A percentile compares a stretch with the other conserved stretches of the same genome.
phyloP scores from a whole-genome alignment of 345 rosid genomes.

The Syzygium jambos region DNA sequence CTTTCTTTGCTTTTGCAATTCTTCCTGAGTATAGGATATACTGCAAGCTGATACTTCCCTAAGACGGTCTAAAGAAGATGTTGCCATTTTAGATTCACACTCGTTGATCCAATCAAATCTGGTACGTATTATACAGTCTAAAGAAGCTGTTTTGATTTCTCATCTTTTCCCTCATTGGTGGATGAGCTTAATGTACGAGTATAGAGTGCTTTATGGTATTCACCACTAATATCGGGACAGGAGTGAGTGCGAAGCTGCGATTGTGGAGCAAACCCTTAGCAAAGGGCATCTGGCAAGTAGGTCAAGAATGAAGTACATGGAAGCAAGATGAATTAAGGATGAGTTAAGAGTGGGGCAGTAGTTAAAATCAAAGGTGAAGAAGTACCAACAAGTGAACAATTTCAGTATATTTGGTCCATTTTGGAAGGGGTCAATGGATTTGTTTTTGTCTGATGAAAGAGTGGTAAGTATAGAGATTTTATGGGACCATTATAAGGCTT shows the following conservation, averaged over 20 bases:
- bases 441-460: background rate
- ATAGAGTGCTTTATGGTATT: background rate
- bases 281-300: background rate
- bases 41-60: slow-evolving; percentile 55
- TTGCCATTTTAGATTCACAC: slow-evolving; percentile 55
- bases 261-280: background rate
- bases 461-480: background rate
- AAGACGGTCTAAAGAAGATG: slow-evolving; percentile 63
- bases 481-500: background rate
- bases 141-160: background rate
- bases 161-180: background rate
- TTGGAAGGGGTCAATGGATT: background rate
- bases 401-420: background rate
- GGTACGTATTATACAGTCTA: slow-evolving; percentile 32
- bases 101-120: slow-evolving; percentile 67
- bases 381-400: background rate
- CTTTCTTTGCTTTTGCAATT: background rate
- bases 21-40: slow-evolving; percentile 43
- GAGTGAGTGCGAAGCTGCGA: background rate
- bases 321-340: background rate
- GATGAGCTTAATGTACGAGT: background rate
- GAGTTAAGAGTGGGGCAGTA: background rate
- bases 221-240: background rate
- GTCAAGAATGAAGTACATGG: background rate
- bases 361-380: background rate